phyloP scores from a whole-genome alignment of 345 rosid species.

The Gossypium rotundifolium region DNA sequence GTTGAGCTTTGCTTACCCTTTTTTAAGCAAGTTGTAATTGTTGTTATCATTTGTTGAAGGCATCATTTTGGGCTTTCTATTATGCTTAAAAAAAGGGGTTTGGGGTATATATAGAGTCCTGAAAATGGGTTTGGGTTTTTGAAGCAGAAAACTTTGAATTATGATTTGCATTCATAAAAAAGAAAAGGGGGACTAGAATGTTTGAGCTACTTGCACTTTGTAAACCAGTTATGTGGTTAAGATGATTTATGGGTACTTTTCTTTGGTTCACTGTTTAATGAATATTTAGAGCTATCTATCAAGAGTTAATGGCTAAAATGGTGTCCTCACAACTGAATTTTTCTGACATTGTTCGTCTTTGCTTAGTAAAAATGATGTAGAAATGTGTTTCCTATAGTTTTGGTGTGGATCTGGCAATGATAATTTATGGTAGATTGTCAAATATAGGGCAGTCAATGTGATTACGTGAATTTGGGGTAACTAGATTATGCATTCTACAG shows the following conservation, averaged over 20 bases:
- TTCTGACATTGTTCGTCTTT: not conserved
- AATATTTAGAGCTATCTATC: not conserved
- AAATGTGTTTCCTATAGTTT: not conserved
- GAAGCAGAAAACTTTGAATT: not conserved
- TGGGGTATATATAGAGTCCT: not conserved
- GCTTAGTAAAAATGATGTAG: not conserved
- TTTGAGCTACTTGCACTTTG: conserved; percentile 4
- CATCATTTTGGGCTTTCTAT: conserved; percentile 3
- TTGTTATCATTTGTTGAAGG: not conserved
- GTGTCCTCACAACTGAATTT: not conserved
- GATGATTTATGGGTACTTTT: not conserved
- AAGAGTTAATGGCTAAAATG: not conserved
- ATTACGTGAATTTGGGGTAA: not conserved
- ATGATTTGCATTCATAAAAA: not conserved
- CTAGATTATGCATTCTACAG: not conserved
- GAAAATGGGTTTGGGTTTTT: conserved; percentile 11
- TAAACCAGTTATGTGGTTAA: too few relatives aligned
- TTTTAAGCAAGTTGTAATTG: conserved; percentile 5
- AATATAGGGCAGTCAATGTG: not conserved
- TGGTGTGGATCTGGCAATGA: not conserved
- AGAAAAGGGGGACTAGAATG: not conserved
- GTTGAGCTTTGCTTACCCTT: not conserved
- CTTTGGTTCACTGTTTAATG: not conserved
- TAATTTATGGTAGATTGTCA: not conserved
- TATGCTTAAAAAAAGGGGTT: not conserved